A percentile compares a stretch with the other conserved stretches of the same genome.
Evolutionary conservation across 768 basidiomycete species (phyloP).

Genomic region (Pisolithus tinctorius): DNA sequence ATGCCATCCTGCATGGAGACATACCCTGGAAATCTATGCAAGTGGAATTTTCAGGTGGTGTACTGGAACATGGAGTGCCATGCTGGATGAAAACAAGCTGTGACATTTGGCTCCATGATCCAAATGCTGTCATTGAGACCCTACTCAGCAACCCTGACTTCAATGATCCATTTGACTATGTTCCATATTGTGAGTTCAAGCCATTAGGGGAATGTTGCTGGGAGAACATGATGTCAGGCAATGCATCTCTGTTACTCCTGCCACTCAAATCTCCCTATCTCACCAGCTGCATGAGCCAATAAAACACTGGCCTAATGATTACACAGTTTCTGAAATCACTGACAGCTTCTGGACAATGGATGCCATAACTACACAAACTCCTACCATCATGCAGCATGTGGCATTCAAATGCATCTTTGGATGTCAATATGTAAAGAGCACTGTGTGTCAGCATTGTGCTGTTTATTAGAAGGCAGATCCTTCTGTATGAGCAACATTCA

Average conservation of each 20-base stretch:
- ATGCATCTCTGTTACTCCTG: not conserved
- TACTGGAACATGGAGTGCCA: not conserved
- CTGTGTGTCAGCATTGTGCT: conserved; percentile 64
- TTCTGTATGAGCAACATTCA: conserved; percentile 42
- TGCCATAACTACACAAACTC: conserved; percentile 23
- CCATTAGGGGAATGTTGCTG: not conserved
- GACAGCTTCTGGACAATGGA: conserved; percentile 51
- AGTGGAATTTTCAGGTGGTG: not conserved
- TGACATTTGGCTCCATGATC: not conserved
- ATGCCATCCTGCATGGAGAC: not conserved
- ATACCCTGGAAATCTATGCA: not conserved
- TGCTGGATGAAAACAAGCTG: not conserved
- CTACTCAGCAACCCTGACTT: not conserved
- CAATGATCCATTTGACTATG: not conserved
- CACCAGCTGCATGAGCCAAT: conserved; percentile 57
- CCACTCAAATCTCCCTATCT: conserved; percentile 29
- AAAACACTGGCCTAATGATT: conserved; percentile 75
- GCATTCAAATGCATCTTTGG: conserved; percentile 69
- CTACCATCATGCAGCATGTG: conserved; percentile 52
- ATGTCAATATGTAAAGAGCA: conserved; percentile 66
- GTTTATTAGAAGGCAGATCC: conserved; percentile 55
- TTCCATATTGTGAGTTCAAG: not conserved
- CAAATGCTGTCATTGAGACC: not conserved
- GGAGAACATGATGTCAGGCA: not conserved
- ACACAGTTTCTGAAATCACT: conserved; percentile 60